These are phyloP conservation scores for Ustilago xerochloae DNA, from an alignment of 1,284 basidiomycete species.

Conservation along the genomic window DNA sequence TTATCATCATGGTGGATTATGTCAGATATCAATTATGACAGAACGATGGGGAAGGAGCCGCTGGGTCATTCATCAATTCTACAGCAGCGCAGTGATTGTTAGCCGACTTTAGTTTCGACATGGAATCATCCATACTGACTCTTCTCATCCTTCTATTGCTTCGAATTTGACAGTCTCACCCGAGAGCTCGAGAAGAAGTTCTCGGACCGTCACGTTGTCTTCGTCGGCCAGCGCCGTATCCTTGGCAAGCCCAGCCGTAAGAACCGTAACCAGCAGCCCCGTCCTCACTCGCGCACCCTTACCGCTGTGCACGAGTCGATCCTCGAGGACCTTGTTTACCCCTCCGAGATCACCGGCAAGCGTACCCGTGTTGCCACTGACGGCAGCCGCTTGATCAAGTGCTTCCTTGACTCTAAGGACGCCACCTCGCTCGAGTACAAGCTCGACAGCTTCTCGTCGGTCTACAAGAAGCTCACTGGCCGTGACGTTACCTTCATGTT, in stretches of 20 bases:
- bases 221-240: slow-evolving; percentile 98
- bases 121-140: slow-evolving; percentile 16
- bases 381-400: slow-evolving; percentile 67
- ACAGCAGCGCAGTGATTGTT: background rate
- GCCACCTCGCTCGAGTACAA: slow-evolving; percentile 99
- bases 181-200: slow-evolving; percentile 99
- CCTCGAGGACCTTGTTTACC: slow-evolving; percentile 98
- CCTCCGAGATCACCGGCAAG: slow-evolving; percentile 98
- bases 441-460: slow-evolving; percentile 93
- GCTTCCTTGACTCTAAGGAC: slow-evolving; percentile 96
- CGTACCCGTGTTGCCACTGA: slow-evolving; percentile 77
- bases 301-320: slow-evolving; percentile 98
- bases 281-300: slow-evolving; percentile 95
- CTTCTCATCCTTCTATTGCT: background rate
- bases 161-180: slow-evolving; percentile 78
- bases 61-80: background rate
- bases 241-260: slow-evolving; percentile 95
- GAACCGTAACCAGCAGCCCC: slow-evolving; percentile 92
- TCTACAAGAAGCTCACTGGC: slow-evolving; percentile 92
- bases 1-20: too few relatives aligned
- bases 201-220: slow-evolving; percentile 97
- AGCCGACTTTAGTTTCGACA: background rate
- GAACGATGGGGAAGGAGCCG: too few relatives aligned
- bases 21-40: too few relatives aligned
- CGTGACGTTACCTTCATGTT: slow-evolving; percentile 79